Percentiles rank a stretch among this genome's conserved stretches.
phyloP scores from a whole-genome alignment of 2,329 filamentous ascomycete genomes.

The Neopestalotiopsis clavispora region DNA sequence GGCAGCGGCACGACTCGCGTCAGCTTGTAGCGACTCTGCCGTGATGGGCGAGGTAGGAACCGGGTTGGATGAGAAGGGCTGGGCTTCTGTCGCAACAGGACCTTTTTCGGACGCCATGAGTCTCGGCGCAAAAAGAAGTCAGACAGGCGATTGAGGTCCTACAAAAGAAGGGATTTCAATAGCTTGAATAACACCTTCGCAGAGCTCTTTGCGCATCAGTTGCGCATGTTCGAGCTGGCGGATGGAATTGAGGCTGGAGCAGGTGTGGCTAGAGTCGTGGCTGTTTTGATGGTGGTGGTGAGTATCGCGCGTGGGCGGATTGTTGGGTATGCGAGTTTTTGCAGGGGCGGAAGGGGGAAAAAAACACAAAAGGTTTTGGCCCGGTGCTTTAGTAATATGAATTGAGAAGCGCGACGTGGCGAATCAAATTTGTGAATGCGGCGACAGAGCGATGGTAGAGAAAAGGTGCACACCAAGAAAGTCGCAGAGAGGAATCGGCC shows the following conservation, averaged over 20 bases:
- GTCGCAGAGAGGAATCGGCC: background rate
- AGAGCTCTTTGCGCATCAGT: constrained; percentile 36
- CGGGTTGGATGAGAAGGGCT: constrained; percentile 41
- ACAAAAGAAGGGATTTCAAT: constrained; percentile 30
- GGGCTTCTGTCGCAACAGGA: constrained; percentile 56
- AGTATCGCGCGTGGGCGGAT: constrained; percentile 23
- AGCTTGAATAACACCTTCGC: constrained; percentile 26
- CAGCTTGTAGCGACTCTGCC: constrained; percentile 46
- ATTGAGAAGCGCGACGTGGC: constrained; percentile 8
- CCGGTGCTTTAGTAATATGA: background rate
- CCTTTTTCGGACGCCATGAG: constrained; percentile 61
- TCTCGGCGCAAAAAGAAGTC: constrained; percentile 24
- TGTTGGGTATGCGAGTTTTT: constrained; percentile 3
- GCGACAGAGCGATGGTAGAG: background rate
- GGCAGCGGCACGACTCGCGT: constrained; percentile 40
- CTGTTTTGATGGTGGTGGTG: constrained; percentile 36
- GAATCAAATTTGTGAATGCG: constrained; percentile 1
- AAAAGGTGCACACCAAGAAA: background rate
- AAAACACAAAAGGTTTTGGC: background rate
- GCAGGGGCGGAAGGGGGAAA: background rate
- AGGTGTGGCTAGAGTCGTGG: constrained; percentile 41
- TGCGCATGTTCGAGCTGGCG: constrained; percentile 34
- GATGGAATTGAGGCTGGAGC: constrained; percentile 33
- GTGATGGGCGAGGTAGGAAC: constrained; percentile 40
- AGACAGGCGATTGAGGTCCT: constrained; percentile 28